Conservation (phyloP, 306 rosid genomes). For the Fagus sylvatica region DNA sequence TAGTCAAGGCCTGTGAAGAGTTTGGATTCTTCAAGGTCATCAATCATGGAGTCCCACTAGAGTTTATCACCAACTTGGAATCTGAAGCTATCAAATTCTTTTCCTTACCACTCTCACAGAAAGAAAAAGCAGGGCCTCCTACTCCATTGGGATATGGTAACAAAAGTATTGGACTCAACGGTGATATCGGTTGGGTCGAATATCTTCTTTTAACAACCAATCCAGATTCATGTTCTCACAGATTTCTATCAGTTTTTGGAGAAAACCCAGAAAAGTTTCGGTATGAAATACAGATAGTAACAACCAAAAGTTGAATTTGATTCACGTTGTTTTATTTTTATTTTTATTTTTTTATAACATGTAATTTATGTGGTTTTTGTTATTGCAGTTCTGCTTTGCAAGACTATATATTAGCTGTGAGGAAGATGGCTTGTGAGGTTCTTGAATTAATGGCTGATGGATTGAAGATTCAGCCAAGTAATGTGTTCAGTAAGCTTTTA, state of each 20-base stretch:
- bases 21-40: conserved; percentile 88
- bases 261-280: conserved; percentile 53
- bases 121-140: conserved; percentile 69
- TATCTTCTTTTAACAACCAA: conserved; percentile 72
- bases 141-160: conserved; percentile 83
- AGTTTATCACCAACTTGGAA: conserved; percentile 70
- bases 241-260: conserved; percentile 37
- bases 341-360: neutral
- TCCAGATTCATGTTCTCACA: conserved; percentile 38
- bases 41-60: conserved; percentile 86
- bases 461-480: conserved; percentile 57
- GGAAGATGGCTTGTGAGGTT: conserved; percentile 74
- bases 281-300: conserved; percentile 33
- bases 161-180: conserved; percentile 62
- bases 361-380: neutral
- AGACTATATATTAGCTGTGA: conserved; percentile 58
- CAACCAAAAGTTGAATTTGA: neutral
- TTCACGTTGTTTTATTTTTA: neutral
- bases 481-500: conserved; percentile 74
- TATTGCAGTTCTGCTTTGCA: conserved; percentile 54
- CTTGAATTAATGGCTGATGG: conserved; percentile 95
- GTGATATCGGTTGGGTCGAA: conserved; percentile 96
- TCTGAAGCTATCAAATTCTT: conserved; percentile 71
- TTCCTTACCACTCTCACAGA: conserved; percentile 66
- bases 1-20: conserved; percentile 88